phyloP scores from a whole-genome alignment of 2,329 filamentous ascomycete species.

The Colletotrichum sp. region DNA sequence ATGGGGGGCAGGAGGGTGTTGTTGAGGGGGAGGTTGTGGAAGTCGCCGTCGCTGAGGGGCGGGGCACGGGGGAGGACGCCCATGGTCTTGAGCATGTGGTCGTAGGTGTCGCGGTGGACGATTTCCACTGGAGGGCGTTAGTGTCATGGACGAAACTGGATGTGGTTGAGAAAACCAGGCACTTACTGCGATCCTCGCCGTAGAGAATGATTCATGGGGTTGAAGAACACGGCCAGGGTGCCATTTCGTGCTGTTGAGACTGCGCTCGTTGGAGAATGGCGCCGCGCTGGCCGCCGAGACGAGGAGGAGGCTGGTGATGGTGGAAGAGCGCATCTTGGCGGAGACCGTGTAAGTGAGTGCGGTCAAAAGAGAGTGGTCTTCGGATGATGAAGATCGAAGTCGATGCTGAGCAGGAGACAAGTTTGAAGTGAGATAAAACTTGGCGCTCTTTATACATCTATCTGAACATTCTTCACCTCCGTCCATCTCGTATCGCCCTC shows the following conservation, averaged over 20 bases:
- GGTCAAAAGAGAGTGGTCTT: not conserved
- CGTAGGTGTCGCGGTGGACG: not conserved
- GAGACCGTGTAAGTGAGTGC: too few relatives aligned
- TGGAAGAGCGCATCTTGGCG: not conserved
- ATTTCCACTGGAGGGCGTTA: not conserved
- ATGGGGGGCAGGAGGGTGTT: not conserved
- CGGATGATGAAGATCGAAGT: not conserved
- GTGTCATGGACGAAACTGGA: not conserved
- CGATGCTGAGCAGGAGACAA: not conserved
- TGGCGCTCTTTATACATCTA: not conserved
- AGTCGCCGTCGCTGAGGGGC: not conserved
- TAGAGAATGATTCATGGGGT: not conserved
- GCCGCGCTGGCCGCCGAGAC: not conserved
- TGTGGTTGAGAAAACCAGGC: not conserved
- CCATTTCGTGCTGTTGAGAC: not conserved
- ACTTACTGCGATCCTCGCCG: not conserved
- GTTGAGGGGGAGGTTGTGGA: not conserved
- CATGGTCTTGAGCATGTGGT: not conserved
- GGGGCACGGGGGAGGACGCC: not conserved
- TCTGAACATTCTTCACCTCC: not conserved
- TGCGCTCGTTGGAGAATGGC: not conserved
- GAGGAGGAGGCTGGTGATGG: not conserved
- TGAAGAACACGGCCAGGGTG: not conserved
- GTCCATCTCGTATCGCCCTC: not conserved
- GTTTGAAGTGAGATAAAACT: accelerated